These are phyloP conservation scores for Iberis pinnata DNA, from an alignment of 345 rosid genomes.

Conservation along the genomic window DNA sequence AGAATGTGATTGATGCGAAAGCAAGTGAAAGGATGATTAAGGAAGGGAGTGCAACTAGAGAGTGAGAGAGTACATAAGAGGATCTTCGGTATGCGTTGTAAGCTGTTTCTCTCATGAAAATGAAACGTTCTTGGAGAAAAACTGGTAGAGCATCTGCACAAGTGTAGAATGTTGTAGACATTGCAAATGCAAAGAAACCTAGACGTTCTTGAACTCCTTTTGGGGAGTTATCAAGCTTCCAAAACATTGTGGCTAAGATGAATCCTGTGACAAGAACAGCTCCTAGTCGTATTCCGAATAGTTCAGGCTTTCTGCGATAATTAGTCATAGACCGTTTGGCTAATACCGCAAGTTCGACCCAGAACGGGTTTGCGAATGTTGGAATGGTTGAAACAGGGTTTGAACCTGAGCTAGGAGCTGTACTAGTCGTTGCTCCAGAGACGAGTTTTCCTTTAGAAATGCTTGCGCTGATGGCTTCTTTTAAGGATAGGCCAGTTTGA, in stretches of 20 bases:
- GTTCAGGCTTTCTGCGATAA: slow-evolving; percentile 30
- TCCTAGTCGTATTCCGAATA: slow-evolving; percentile 27
- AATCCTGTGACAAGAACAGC: slow-evolving; percentile 41
- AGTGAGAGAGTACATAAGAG: slow-evolving; percentile 45
- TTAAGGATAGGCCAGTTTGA: slow-evolving; percentile 17
- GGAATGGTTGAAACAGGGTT: slow-evolving; percentile 25
- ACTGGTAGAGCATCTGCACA: slow-evolving; percentile 45
- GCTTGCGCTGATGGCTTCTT: slow-evolving; percentile 32
- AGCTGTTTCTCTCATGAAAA: slow-evolving; percentile 51
- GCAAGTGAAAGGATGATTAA: slow-evolving; percentile 34
- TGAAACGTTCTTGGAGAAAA: slow-evolving; percentile 47
- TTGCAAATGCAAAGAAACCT: slow-evolving; percentile 42
- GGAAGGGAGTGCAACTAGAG: slow-evolving; percentile 41
- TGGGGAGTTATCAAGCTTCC: slow-evolving; percentile 26
- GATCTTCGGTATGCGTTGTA: slow-evolving; percentile 45
- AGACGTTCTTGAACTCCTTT: slow-evolving; percentile 28
- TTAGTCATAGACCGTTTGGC: slow-evolving; percentile 38
- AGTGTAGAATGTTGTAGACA: slow-evolving; percentile 41
- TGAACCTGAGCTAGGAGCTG: neutral
- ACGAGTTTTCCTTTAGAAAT: slow-evolving; percentile 31
- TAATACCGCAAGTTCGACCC: slow-evolving; percentile 25
- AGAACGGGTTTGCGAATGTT: slow-evolving; percentile 30
- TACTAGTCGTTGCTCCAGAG: slow-evolving; percentile 22
- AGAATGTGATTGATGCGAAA: slow-evolving; percentile 39
- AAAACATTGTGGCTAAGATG: slow-evolving; percentile 32